Percentiles rank a stretch among this genome's conserved stretches.
Conservation (phyloP, 2,329 filamentous ascomycete genomes). For the Rutstroemia sydowiana region DNA sequence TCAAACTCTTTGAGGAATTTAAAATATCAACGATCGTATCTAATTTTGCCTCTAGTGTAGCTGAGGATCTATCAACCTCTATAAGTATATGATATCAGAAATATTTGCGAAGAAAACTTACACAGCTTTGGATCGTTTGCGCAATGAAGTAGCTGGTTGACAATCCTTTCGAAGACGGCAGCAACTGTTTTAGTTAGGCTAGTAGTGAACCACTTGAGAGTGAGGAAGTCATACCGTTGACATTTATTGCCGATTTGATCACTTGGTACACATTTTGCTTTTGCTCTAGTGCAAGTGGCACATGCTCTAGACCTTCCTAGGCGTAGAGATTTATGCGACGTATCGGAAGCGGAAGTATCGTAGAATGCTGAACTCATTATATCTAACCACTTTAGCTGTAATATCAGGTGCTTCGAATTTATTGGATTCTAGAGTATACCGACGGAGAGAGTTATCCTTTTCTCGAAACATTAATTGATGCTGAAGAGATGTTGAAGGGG, state of each 20-base stretch:
- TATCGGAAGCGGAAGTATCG: no score
- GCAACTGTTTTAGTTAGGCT: constrained; percentile 2
- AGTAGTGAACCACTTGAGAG: background rate
- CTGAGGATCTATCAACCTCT: constrained; percentile 5
- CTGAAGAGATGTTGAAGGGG: no score
- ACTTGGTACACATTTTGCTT: constrained; percentile 13
- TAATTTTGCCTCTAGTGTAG: constrained; percentile 15
- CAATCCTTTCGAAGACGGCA: constrained; percentile 12
- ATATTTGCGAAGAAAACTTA: no score
- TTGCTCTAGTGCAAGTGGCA: constrained; percentile 15
- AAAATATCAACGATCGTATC: constrained; percentile 14
- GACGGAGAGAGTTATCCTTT: no score
- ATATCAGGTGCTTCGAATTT: no score
- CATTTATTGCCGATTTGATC: constrained; percentile 10
- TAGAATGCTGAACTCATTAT: no score
- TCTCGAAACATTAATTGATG: no score
- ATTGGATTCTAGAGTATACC: no score
- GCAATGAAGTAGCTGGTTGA: constrained; percentile 6
- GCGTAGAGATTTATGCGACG: no score
- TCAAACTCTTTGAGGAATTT: background rate
- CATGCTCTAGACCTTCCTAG: constrained; percentile 12
- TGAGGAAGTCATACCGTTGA: background rate
- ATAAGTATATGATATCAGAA: no score
- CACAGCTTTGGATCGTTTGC: no score
- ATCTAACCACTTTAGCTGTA: no score